Evolutionary conservation across 768 basidiomycete species (phyloP).

Genomic region (Auriscalpium microsporum): DNA sequence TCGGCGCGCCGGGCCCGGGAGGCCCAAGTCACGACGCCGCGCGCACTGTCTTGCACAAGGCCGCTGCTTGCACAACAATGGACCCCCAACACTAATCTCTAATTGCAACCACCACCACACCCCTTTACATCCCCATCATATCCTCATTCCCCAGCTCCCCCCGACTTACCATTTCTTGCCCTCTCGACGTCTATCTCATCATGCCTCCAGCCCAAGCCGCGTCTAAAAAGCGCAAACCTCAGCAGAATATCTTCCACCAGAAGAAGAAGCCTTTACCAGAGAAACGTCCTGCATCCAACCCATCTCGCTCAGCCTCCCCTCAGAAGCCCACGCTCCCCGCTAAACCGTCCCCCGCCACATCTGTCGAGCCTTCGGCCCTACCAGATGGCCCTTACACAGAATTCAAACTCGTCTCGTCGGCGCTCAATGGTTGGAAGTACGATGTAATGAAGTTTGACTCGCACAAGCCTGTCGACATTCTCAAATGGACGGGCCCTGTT

Average conservation of each 20-base stretch:
- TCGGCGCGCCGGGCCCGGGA: too few species aligned
- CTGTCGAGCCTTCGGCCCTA: constrained; percentile 32
- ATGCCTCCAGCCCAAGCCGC: constrained; percentile 11
- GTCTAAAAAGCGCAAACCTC: constrained; percentile 3
- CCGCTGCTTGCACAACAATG: too few species aligned
- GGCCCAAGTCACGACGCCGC: too few species aligned
- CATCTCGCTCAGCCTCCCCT: constrained; percentile 5
- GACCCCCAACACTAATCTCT: too few species aligned
- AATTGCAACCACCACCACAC: too few species aligned
- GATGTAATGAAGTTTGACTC: constrained; percentile 90
- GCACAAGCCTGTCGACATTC: constrained; percentile 61
- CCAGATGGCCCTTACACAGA: constrained; percentile 67
- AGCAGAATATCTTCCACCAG: constrained; percentile 12
- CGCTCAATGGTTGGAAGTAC: constrained; percentile 83
- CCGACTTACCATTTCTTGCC: too few species aligned
- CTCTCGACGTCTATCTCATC: too few species aligned
- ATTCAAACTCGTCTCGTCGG: constrained; percentile 71
- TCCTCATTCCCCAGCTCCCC: too few species aligned
- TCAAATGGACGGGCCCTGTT: constrained; percentile 63
- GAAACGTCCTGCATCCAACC: not conserved
- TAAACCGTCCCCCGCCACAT: constrained; percentile 2
- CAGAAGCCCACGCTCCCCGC: constrained; percentile 6
- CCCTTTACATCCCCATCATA: too few species aligned
- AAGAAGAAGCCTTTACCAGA: constrained; percentile 9
- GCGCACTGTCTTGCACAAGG: too few species aligned